Evolutionary conservation across 768 basidiomycete species (phyloP).

Genomic region (Boletus sp.): DNA sequence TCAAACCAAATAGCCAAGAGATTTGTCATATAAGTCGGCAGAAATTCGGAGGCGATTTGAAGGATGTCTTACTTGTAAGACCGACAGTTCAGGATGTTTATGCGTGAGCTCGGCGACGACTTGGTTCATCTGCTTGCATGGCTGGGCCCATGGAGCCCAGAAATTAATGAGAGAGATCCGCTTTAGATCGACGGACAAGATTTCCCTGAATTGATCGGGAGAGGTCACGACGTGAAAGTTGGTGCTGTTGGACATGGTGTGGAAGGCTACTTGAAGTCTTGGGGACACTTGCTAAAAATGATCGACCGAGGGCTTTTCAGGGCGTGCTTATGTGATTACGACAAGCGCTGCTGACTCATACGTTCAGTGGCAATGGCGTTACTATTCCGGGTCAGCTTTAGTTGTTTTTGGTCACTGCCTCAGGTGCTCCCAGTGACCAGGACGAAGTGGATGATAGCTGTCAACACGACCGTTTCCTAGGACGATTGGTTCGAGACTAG

Average conservation of each 20-base stretch:
- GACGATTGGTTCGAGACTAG: too few relatives aligned
- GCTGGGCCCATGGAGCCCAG: slow-evolving; percentile 91
- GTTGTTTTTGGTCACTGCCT: too few relatives aligned
- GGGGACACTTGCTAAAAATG: not conserved
- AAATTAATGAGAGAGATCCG: slow-evolving; percentile 89
- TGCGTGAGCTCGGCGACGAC: slow-evolving; percentile 71
- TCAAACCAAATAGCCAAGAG: not conserved
- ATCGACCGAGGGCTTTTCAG: too few relatives aligned
- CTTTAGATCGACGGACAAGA: slow-evolving; percentile 74
- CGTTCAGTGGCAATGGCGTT: too few relatives aligned
- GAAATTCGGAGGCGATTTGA: not conserved
- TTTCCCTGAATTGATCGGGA: slow-evolving; percentile 66
- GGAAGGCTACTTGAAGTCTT: not conserved
- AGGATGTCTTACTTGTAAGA: slow-evolving; percentile 62
- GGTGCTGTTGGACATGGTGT: slow-evolving; percentile 23
- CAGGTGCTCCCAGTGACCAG: too few relatives aligned
- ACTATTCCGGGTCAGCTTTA: too few relatives aligned
- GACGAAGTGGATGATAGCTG: too few relatives aligned
- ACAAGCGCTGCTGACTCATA: too few relatives aligned
- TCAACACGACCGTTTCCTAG: too few relatives aligned
- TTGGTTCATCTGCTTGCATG: slow-evolving; percentile 87
- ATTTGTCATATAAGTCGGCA: not conserved
- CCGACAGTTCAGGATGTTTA: slow-evolving; percentile 66
- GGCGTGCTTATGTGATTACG: too few relatives aligned
- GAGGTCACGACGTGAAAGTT: slow-evolving; percentile 56